These are phyloP conservation scores for Sporothrix luriei DNA, from an alignment of 2,329 filamentous ascomycete species.

Conservation along the genomic window DNA sequence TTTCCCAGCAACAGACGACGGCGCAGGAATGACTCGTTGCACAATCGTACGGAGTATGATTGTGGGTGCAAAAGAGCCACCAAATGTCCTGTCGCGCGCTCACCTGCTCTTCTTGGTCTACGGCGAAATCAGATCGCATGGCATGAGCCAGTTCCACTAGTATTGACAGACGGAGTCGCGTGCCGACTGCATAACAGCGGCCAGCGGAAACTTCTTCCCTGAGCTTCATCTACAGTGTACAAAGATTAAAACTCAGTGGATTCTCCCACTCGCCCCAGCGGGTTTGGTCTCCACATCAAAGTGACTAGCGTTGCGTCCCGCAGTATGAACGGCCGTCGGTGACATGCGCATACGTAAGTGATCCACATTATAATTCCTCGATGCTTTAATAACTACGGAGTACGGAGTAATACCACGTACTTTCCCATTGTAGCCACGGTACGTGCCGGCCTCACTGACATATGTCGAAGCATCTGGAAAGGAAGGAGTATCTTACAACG, in stretches of 20 bases:
- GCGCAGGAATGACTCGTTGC: too few relatives aligned
- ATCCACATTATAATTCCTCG: slow-evolving; percentile 20
- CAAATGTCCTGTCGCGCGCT: slow-evolving; percentile 9
- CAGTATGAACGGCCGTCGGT: neutral
- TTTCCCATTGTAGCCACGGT: neutral
- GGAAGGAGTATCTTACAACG: neutral
- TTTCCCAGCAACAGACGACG: too few relatives aligned
- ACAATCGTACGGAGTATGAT: too few relatives aligned
- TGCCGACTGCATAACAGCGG: slow-evolving; percentile 14
- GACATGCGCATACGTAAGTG: slow-evolving; percentile 29
- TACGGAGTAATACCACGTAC: too few relatives aligned
- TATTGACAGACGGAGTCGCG: neutral
- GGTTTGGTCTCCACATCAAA: slow-evolving; percentile 16
- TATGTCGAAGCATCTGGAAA: neutral
- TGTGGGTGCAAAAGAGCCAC: neutral
- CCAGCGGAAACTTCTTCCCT: neutral
- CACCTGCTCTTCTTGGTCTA: slow-evolving; percentile 27
- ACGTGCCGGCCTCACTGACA: neutral
- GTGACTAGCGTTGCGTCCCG: neutral
- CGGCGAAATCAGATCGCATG: neutral
- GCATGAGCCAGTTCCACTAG: neutral
- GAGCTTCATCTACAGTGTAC: neutral
- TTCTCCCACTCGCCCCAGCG: neutral
- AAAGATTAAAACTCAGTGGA: neutral
- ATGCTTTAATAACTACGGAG: neutral